These are phyloP conservation scores for Raffaelea arxii DNA, from an alignment of 2,329 filamentous ascomycete species.

Conservation along the genomic window DNA sequence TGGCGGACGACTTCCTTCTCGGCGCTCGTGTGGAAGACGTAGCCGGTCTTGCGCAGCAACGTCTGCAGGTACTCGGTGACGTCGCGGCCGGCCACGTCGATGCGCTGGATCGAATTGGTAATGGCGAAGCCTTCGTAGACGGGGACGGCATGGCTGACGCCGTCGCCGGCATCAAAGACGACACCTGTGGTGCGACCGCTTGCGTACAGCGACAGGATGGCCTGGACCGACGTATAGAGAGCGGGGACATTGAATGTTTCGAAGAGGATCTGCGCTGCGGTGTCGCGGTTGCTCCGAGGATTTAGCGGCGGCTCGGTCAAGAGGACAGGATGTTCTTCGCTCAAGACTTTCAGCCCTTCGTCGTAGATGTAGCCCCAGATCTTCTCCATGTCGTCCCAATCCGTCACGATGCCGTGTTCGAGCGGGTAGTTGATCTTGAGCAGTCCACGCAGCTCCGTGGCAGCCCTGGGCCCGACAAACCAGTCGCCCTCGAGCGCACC, in stretches of 20 bases:
- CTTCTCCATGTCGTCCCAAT: slow-evolving; percentile 99
- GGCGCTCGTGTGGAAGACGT: slow-evolving; percentile 93
- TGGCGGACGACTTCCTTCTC: slow-evolving; percentile 98
- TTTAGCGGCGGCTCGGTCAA: slow-evolving; percentile 94
- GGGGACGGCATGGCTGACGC: slow-evolving; percentile 92
- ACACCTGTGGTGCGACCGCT: slow-evolving; percentile 93
- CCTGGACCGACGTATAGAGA: slow-evolving; percentile 93
- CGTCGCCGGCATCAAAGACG: slow-evolving; percentile 89
- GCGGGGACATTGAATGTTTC: slow-evolving; percentile 98
- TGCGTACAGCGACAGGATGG: slow-evolving; percentile 89
- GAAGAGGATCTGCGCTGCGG: slow-evolving; percentile 92
- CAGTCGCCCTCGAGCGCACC: slow-evolving; percentile 93
- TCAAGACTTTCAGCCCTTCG: slow-evolving; percentile 90
- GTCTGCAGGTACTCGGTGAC: slow-evolving; percentile 93
- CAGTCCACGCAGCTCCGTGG: slow-evolving; percentile 80
- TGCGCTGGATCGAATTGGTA: slow-evolving; percentile 86
- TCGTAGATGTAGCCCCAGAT: slow-evolving; percentile 99
- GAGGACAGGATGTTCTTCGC: slow-evolving; percentile 96
- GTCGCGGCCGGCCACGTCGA: slow-evolving; percentile 92
- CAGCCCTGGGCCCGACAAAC: slow-evolving; percentile 85
- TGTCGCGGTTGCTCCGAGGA: slow-evolving; percentile 90
- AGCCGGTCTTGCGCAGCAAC: slow-evolving; percentile 81
- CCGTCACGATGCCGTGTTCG: slow-evolving; percentile 95
- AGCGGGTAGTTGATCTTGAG: slow-evolving; percentile 94
- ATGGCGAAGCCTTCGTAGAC: slow-evolving; percentile 98